Evolutionary conservation across 129 eudicot species (phyloP).

Genomic region (Artemisia annua): DNA sequence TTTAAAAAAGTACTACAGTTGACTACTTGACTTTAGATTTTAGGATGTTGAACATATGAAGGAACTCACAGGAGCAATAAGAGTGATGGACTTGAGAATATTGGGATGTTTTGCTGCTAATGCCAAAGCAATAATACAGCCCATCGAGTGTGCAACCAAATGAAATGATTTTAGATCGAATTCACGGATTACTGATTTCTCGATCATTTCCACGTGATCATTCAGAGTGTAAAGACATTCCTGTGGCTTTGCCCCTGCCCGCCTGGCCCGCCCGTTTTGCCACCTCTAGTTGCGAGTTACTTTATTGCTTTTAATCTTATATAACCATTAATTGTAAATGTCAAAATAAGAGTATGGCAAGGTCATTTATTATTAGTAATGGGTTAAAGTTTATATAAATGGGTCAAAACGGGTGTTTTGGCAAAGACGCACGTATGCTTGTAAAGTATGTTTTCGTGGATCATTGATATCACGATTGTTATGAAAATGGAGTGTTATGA

Average conservation of each 20-base stretch:
- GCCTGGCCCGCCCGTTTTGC: too few relatives aligned
- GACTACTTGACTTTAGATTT: neutral
- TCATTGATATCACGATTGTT: too few relatives aligned
- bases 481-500: too few relatives aligned
- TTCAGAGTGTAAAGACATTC: constrained; percentile 63
- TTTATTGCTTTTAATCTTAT: too few relatives aligned
- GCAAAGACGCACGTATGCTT: too few relatives aligned
- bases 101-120: constrained; percentile 62
- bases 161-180: constrained; percentile 58
- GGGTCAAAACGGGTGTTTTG: too few relatives aligned
- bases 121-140: constrained; percentile 76
- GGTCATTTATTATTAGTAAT: too few relatives aligned
- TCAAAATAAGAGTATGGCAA: too few relatives aligned
- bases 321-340: too few relatives aligned
- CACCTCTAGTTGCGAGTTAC: too few relatives aligned
- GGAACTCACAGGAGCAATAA: constrained; percentile 73
- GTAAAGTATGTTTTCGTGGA: too few relatives aligned
- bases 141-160: constrained; percentile 91
- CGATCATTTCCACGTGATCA: constrained; percentile 76
- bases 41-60: constrained; percentile 7
- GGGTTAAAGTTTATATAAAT: too few relatives aligned
- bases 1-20: constrained; percentile 8
- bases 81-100: constrained; percentile 62
- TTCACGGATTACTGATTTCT: constrained; percentile 54
- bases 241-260: constrained; percentile 59